These are phyloP conservation scores for Phaeolepiota aurea DNA, from an alignment of 768 basidiomycete species.

Conservation along the genomic window DNA sequence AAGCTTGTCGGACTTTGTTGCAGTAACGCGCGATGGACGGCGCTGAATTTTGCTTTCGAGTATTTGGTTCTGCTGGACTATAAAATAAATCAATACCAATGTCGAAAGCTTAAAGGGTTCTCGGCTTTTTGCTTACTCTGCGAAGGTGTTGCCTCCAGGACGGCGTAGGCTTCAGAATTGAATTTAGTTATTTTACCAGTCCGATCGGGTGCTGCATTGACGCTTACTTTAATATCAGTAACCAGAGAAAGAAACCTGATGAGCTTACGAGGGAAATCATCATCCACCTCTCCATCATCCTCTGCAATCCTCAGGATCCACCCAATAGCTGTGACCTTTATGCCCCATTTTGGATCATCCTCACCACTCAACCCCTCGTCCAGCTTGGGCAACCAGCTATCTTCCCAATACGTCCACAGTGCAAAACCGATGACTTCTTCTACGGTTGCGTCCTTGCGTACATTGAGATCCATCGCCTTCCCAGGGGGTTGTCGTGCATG, in stretches of 20 bases:
- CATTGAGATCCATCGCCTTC: conserved; percentile 62
- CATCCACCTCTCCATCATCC: conserved; percentile 96
- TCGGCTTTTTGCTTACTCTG: conserved; percentile 43
- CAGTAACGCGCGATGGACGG: conserved; percentile 63
- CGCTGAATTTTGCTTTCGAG: conserved; percentile 78
- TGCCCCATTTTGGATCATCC: conserved; percentile 52
- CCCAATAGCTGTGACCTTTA: conserved; percentile 64
- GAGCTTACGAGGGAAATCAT: conserved; percentile 90
- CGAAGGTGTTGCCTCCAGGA: conserved; percentile 63
- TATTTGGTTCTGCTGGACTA: conserved; percentile 68
- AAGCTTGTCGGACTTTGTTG: conserved; percentile 49
- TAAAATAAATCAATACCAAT: conserved; percentile 16
- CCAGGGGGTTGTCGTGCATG: conserved; percentile 55
- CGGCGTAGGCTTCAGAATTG: conserved; percentile 83
- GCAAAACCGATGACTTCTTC: conserved; percentile 96
- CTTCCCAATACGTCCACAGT: conserved; percentile 90
- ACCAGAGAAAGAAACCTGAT: not conserved
- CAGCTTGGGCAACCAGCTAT: conserved; percentile 70
- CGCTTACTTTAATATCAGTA: conserved; percentile 2
- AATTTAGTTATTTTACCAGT: conserved; percentile 82
- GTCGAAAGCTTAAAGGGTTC: conserved; percentile 1
- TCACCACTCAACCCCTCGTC: conserved; percentile 56
- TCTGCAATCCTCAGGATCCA: conserved; percentile 95
- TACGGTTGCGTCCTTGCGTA: conserved; percentile 82
- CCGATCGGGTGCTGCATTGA: conserved; percentile 78